These are phyloP conservation scores for Colletotrichum sp. DNA, from an alignment of 2,329 filamentous ascomycete species.

Conservation along the genomic window DNA sequence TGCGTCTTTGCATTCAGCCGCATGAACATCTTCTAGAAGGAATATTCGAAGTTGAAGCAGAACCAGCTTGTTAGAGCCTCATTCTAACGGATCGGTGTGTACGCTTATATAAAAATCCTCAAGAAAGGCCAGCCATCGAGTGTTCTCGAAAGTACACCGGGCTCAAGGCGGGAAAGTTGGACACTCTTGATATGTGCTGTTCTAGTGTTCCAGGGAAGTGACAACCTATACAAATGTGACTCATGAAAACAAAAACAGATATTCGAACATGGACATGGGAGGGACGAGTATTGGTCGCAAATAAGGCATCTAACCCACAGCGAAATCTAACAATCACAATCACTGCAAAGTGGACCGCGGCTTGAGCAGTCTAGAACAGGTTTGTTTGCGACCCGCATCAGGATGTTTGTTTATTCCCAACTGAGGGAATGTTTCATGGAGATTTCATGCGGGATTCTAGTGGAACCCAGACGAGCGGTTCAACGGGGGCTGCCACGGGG, in stretches of 20 bases:
- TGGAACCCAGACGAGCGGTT: not conserved
- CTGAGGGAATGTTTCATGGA: not conserved
- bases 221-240: not conserved
- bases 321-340: not conserved
- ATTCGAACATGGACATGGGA: not conserved
- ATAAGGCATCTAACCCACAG: not conserved
- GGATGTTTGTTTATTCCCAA: not conserved
- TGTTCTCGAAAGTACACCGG: not conserved
- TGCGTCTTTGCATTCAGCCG: not conserved
- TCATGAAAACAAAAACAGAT: not conserved
- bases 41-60: not conserved
- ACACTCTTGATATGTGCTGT: accelerated
- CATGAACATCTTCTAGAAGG: not conserved
- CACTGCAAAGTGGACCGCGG: not conserved
- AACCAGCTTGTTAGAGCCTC: no score
- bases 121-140: not conserved
- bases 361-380: not conserved
- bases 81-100: not conserved
- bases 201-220: not conserved
- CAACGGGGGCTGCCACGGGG: not conserved
- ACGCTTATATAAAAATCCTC: not conserved
- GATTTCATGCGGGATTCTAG: not conserved
- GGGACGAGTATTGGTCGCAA: not conserved
- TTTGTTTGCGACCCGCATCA: not conserved
- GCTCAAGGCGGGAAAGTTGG: accelerated